Percentiles rank a stretch among this genome's conserved stretches.
These are phyloP conservation scores for Linderniella brevidens DNA, from an alignment of 257 asterid species.

Conservation along the genomic window DNA sequence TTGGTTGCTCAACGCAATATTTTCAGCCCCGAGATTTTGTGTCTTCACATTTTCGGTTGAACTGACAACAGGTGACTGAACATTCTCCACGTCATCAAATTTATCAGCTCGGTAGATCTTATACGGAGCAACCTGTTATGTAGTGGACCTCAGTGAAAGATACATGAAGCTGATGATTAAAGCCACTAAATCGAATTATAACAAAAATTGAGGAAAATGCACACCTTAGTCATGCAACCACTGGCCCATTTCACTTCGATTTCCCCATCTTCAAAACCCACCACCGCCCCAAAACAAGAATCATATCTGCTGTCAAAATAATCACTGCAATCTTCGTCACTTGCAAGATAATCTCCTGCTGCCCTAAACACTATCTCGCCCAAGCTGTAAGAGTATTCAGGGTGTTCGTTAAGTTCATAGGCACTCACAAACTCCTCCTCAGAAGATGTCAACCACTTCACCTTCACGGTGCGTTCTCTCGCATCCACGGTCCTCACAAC, in stretches of 20 bases:
- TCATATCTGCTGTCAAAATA: too few species aligned
- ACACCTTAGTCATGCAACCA: constrained; percentile 58
- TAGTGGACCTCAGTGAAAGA: constrained; percentile 8
- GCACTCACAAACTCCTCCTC: constrained; percentile 77
- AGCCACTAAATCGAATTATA: not conserved
- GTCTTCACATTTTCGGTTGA: too few species aligned
- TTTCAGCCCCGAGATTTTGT: constrained; percentile 5
- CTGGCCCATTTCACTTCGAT: constrained; percentile 81
- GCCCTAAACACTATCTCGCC: constrained; percentile 55
- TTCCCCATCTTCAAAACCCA: constrained; percentile 38
- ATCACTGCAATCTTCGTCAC: constrained; percentile 9
- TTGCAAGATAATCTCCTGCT: constrained; percentile 15
- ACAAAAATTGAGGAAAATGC: constrained; percentile 4
- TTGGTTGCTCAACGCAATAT: too few species aligned
- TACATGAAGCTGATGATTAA: not conserved
- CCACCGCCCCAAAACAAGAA: constrained; percentile 49
- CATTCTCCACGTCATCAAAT: constrained; percentile 24
- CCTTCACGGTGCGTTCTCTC: constrained; percentile 74
- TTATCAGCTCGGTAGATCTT: constrained; percentile 58
- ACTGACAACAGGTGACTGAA: constrained; percentile 22
- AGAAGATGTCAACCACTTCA: constrained; percentile 40
- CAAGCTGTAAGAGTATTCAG: constrained; percentile 32
- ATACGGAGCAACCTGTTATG: constrained; percentile 52
- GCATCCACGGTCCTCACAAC: constrained; percentile 53
- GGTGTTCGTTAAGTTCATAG: constrained; percentile 80